phyloP scores from a whole-genome alignment of 176 grass and related monocot genomes.

The Ampelocalamus luodianensis region DNA sequence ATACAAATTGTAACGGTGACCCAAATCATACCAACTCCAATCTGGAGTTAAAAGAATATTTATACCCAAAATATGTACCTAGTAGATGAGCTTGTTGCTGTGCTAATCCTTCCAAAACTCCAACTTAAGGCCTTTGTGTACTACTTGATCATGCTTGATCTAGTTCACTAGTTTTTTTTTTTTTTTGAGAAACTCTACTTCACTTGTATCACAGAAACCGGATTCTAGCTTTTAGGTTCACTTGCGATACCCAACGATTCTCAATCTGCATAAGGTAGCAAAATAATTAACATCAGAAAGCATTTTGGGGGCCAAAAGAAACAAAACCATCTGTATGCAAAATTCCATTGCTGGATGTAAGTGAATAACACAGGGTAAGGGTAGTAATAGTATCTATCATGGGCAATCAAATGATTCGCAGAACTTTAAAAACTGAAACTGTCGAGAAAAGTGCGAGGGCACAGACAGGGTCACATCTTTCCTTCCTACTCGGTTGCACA shows the following conservation, averaged over 20 bases:
- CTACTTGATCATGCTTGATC: slow-evolving; percentile 11
- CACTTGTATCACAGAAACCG: not conserved
- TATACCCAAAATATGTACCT: not conserved
- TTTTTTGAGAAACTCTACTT: not conserved
- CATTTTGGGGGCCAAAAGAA: not conserved
- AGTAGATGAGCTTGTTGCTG: not conserved
- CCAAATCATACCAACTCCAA: slow-evolving; percentile 38
- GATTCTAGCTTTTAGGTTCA: not conserved
- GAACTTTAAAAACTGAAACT: not conserved
- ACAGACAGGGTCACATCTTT: not conserved
- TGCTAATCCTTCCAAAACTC: not conserved
- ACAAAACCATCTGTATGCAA: not conserved
- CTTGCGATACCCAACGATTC: not conserved
- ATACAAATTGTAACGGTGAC: slow-evolving; percentile 37
- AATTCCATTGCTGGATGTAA: not conserved
- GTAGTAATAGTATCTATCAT: slow-evolving; percentile 1
- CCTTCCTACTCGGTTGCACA: not conserved
- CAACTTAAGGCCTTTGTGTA: not conserved
- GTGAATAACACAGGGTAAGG: not conserved
- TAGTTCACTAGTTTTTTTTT: not conserved
- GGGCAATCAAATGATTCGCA: slow-evolving; percentile 8
- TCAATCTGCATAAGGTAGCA: slow-evolving; percentile 46
- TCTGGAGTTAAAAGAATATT: slow-evolving; percentile 36
- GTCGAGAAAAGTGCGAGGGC: not conserved
- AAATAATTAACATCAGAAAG: slow-evolving; percentile 6